Evolutionary conservation across 1,284 basidiomycete species (phyloP).

Genomic region (Heterobasidion parviporum): DNA sequence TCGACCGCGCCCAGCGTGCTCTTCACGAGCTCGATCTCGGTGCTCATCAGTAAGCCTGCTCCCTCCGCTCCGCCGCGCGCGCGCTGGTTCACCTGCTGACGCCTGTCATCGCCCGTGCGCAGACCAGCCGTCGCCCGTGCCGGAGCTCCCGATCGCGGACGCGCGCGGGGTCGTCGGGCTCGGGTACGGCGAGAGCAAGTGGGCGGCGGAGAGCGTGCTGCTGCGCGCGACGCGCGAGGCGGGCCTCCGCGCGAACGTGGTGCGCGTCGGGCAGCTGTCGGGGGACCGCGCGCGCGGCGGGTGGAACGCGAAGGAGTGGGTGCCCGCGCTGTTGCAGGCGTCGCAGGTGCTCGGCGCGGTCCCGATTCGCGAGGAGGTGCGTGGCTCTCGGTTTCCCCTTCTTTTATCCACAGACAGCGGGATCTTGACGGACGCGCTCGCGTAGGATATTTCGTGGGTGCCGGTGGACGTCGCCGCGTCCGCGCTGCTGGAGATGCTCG

Average conservation of each 20-base stretch:
- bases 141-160: constrained; percentile 1
- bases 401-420: not conserved
- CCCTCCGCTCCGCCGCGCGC: not conserved
- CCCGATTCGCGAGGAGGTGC: not conserved
- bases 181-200: constrained; percentile 33
- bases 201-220: constrained; percentile 26
- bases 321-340: constrained; percentile 27
- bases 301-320: constrained; percentile 37
- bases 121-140: not conserved
- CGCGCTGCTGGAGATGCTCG: constrained; percentile 16
- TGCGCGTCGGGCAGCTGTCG: constrained; percentile 35
- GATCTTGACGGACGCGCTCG: not conserved
- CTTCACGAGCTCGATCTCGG: constrained; percentile 27
- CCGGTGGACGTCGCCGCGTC: constrained; percentile 15
- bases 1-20: constrained; percentile 19
- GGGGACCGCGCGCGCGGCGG: constrained; percentile 27
- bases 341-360: not conserved
- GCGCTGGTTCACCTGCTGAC: not conserved
- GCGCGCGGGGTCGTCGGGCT: constrained; percentile 19
- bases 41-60: constrained; percentile 15
- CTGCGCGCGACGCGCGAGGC: constrained; percentile 13
- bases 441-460: constrained; percentile 15
- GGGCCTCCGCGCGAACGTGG: constrained; percentile 19
- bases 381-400: not conserved
- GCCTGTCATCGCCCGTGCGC: not conserved